Evolutionary conservation across 2,329 filamentous ascomycete species (phyloP), one percentile per base, ranked within the genome.

Genomic region (Erysiphe pulchra): DNA sequence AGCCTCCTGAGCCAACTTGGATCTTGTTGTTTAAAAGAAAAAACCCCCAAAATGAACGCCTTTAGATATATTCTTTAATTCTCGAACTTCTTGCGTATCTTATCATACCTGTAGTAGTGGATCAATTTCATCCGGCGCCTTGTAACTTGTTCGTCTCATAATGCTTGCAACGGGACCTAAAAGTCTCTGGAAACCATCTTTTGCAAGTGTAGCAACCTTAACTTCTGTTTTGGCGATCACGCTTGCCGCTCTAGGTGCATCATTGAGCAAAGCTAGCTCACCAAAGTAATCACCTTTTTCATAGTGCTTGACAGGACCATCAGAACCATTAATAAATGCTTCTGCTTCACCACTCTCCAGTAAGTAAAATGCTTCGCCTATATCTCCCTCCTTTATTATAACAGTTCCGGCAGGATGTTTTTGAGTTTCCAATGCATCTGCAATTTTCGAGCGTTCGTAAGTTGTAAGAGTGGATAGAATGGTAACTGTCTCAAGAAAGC

Each of bases 391-490:
- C 48, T 68, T 70, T 62, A 98, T 95, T 59, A 98, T 92, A 45
- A 72, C 71, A n/a, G 77, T 73, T 18, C 82, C 83, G 8, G 77
- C 65, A 0, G 79, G 70, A 59, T 79, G 92, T 57, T 92, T 94
- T 60, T 79, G 75, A 10, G 86, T 90, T 60, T 95, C 86, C 47
- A 98, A 69, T 1, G 90, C 87, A 62, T 95, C 90, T 49, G 90
- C 87, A 60, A 98, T 94, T 68, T 98, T 98, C 57, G 83, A 84
- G 48, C 90, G 78, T 64, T 98, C 90, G 61, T 95, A 95, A 0
- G 81, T 71, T 40, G 86, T 92, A 47, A 98, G 70, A 18, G 75
- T 77, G 2, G 78, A 71, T 24, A 98, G 72, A 30, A 95, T 69
- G 0, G 84, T 83, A 2, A 95, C 90, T 59, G 93, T 85, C 60